Base-by-base conservation (phyloP, 257 asterid genomes). In the Capsicum chinense region DNA sequence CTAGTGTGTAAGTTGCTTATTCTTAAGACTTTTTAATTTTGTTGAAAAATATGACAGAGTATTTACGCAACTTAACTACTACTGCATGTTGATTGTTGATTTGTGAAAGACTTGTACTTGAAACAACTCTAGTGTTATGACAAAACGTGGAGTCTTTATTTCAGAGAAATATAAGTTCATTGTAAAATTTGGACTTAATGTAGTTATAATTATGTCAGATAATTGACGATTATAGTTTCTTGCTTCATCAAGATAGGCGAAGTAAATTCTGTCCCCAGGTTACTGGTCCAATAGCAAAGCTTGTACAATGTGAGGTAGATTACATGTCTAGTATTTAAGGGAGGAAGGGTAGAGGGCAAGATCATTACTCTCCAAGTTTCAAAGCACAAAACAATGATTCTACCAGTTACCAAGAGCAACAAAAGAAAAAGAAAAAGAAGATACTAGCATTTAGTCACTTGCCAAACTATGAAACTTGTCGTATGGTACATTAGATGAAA, bases 1-100 rank as follows among this genome's bases (percentile, higher is more conserved):
- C 99, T 70, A 97, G 98, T 85, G 99, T 97, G 99, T 97, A 89
- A 93, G 99, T 90, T 85, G 59, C 14, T 21, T 48, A 19, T 59
- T 78, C 58, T 79, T 12, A 82, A 44, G 78, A 79, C 26, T 54
- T 87, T 39, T 47, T 56, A 3, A 66, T 84, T 81, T 11, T 62
- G 37, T 80, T 74, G 56, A 48, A 86, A 63, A 47, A n/a, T 82
- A 54, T 85, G 87, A 48, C 21, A 48, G 83, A 85, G 83, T 71
- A 54, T 80, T 62, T 86, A 69, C 83, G 39, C 48, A 62, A 64
- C 86, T 35, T 83, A 59, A 80, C 79, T 57, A 80, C 79, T 57
- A 67, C 50, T 85, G 50, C 57, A 19, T 87, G 58, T 19, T 87
- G 70, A 79, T 14, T 82, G 64, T 82, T 47, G 63, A 81, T 16